Conservation (phyloP, 768 basidiomycete genomes). For the Rhodotorula kratochvilovae region DNA sequence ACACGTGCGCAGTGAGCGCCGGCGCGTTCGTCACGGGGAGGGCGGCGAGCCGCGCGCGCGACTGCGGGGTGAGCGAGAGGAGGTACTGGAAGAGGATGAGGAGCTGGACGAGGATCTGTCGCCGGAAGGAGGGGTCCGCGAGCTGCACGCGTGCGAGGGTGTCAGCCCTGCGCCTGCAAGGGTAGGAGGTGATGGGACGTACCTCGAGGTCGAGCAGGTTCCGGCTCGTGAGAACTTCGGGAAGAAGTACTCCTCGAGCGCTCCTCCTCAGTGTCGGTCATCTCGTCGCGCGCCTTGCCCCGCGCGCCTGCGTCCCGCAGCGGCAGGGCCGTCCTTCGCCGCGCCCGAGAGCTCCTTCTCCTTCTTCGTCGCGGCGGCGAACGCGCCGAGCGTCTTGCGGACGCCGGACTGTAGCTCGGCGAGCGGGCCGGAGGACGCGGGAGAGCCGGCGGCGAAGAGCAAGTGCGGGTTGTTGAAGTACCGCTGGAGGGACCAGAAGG, state of each 20-base stretch:
- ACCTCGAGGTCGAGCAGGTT: constrained; percentile 85
- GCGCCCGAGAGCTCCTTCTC: constrained; percentile 64
- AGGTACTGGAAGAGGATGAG: constrained; percentile 51
- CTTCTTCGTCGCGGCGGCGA: constrained; percentile 79
- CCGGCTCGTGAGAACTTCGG: constrained; percentile 87
- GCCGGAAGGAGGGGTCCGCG: constrained; percentile 85
- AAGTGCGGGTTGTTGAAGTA: constrained; percentile 74
- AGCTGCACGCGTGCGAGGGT: constrained; percentile 53
- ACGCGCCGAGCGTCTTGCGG: constrained; percentile 66
- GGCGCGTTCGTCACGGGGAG: constrained; percentile 37
- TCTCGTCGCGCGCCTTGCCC: background rate
- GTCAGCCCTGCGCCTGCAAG: background rate
- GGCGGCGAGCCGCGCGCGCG: constrained; percentile 60
- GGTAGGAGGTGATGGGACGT: constrained; percentile 32
- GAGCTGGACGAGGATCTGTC: constrained; percentile 77
- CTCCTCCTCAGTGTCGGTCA: constrained; percentile 18
- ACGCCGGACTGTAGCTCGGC: constrained; percentile 66
- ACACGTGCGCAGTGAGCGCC: constrained; percentile 10
- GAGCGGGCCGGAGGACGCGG: constrained; percentile 51
- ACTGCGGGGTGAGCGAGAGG: constrained; percentile 64
- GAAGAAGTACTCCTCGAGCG: constrained; percentile 72
- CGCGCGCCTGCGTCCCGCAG: background rate
- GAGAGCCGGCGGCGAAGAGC: constrained; percentile 52
- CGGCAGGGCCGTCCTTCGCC: background rate
- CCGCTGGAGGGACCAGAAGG: constrained; percentile 83